Evolutionary conservation across 179 eudicot genomes (phyloP).

Genomic region (Dionaea muscipula): DNA sequence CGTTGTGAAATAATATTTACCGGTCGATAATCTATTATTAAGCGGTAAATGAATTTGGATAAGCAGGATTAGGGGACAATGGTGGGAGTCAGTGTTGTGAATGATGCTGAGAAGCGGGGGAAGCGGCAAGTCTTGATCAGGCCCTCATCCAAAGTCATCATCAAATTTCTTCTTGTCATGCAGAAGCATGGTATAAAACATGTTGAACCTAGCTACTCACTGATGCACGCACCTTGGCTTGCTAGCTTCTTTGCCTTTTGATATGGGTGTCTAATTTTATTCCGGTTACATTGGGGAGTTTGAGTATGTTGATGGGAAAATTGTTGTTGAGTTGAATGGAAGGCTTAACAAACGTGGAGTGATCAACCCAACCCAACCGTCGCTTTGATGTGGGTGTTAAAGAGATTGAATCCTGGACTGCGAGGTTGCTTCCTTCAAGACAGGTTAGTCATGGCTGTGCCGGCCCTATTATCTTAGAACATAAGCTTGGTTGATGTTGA

Average conservation of each 20-base stretch:
- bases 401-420: conserved; percentile 14
- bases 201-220: not conserved
- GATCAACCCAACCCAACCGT: conserved; percentile 13
- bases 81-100: conserved; percentile 26
- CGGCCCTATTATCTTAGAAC: too few relatives aligned
- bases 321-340: conserved; percentile 15
- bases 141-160: conserved; percentile 21
- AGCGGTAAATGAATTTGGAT: too few relatives aligned
- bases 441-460: conserved; percentile 4
- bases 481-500: too few relatives aligned
- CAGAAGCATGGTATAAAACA: conserved; percentile 18
- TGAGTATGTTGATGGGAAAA: conserved; percentile 15
- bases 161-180: conserved; percentile 25
- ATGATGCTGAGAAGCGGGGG: conserved; percentile 20
- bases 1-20: too few relatives aligned
- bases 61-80: too few relatives aligned
- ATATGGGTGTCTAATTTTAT: not conserved
- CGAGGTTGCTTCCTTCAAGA: conserved; percentile 13
- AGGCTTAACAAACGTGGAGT: conserved; percentile 13
- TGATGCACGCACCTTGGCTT: not conserved
- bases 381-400: conserved; percentile 15
- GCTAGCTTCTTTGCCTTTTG: not conserved
- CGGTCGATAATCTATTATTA: too few relatives aligned
- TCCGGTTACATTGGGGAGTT: conserved; percentile 13
- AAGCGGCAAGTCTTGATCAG: conserved; percentile 16